Base-by-base conservation (phyloP, 768 basidiomycete genomes). In the Daedaleopsis sinensis region DNA sequence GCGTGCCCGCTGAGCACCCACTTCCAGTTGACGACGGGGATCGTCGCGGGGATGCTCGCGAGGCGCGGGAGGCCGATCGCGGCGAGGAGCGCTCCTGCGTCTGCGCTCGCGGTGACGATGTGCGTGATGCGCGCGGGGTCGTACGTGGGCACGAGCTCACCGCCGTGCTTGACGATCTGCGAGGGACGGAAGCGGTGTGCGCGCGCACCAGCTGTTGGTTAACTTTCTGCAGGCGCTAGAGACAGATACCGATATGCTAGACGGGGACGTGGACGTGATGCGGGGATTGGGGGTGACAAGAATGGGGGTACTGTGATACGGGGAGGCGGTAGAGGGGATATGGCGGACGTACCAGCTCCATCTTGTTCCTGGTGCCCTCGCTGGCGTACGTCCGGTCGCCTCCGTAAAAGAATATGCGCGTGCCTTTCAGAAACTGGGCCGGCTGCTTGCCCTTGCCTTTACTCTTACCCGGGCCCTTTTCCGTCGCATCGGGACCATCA, bases 11-110 rank as follows among this genome's bases (percentile, higher is more conserved):
- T 74, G 3, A 79, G 61, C 10, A 88, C 76, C 88, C 88, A 91
- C 15, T 67, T 65, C 89, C 88, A 90, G 39, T 68, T 82, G 36
- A 90, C 80, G 12, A 84, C 85, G 11, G 87, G 85, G 12, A 90
- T 86, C 46, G 82, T 75, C n/a, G 78, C 70, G 5, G 90, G 89
- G 47, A 93, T 86, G 5, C 89, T 81, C 8, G 70, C 72, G 16
- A 87, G 71, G 6, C 61, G 72, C 65, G 79, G 84, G 21, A 88
- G 67, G 1, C 84, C 83, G 3, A 88, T 73, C 1, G 79, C 72
- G 16, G 55, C 64, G n/a, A 76, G 57, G 3, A 78, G 73, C 6
- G 62, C 68, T 59, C 67, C 50, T 19, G 61, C 63, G 2, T 68
- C 66, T 74, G 19, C 62, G 46, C 18, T 49, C 36, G 76, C 65